These are phyloP conservation scores for Rhizopus delemar DNA, from an alignment of 371 early-diverging fungal genomes.

Conservation along the genomic window DNA sequence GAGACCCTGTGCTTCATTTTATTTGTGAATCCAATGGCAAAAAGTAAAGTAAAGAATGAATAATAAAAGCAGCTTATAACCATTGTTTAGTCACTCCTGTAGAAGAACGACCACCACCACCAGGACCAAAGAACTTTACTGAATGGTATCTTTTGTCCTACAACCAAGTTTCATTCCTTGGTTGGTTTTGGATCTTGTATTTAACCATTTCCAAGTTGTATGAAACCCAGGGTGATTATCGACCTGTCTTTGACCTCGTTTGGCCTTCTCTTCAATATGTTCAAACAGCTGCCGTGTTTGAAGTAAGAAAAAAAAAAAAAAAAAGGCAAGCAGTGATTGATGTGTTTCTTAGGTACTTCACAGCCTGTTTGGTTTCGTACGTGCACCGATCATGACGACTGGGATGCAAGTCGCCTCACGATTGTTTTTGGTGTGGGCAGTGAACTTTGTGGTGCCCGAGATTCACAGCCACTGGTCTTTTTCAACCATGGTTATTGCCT, in stretches of 20 bases:
- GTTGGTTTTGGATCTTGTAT: constrained; percentile 75
- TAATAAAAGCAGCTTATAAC: too few relatives aligned
- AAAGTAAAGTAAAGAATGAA: not conserved
- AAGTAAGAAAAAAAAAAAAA: constrained; percentile 44
- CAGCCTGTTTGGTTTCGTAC: constrained; percentile 66
- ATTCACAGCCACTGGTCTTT: constrained; percentile 69
- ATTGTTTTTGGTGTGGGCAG: constrained; percentile 82
- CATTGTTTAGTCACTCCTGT: too few relatives aligned
- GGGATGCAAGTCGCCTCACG: constrained; percentile 86
- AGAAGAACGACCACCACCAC: constrained; percentile 2
- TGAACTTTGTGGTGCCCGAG: constrained; percentile 67
- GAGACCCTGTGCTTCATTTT: not conserved
- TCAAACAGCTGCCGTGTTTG: constrained; percentile 79
- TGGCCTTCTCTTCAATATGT: constrained; percentile 63
- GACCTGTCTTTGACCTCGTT: constrained; percentile 57
- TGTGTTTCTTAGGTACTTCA: constrained; percentile 13
- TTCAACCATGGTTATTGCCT: constrained; percentile 87
- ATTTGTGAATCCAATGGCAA: not conserved
- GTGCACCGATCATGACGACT: constrained; percentile 79
- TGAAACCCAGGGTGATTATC: constrained; percentile 50
- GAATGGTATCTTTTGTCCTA: constrained; percentile 75
- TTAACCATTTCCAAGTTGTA: constrained; percentile 53
- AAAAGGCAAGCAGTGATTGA: not conserved
- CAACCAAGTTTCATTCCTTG: constrained; percentile 73
- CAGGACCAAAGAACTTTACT: constrained; percentile 28